A percentile compares a stretch with the other conserved stretches of the same genome.
phyloP scores from a whole-genome alignment of 2,329 filamentous ascomycete genomes.

The Beauveria australis region DNA sequence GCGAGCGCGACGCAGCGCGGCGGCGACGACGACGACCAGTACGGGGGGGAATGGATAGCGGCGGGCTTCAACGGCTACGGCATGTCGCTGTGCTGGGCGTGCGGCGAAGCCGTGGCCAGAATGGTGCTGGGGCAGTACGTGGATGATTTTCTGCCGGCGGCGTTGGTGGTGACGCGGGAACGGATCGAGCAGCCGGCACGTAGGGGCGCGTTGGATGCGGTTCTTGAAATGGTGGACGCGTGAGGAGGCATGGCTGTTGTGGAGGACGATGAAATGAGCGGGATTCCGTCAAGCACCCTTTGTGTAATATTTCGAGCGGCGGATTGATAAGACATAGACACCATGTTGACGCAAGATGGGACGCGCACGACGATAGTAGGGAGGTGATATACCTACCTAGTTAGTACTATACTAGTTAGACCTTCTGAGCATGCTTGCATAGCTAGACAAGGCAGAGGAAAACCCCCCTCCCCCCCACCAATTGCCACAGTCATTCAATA shows the following conservation, averaged over 20 bases:
- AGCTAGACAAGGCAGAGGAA: background rate
- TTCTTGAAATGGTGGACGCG: background rate
- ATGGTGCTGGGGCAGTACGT: conserved; percentile 12
- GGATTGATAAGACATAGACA: too few species aligned
- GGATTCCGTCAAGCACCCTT: background rate
- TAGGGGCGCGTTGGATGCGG: background rate
- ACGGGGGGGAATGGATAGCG: conserved; percentile 33
- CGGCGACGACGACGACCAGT: conserved; percentile 21
- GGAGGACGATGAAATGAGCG: background rate
- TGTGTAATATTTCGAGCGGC: too few species aligned
- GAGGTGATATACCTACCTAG: background rate
- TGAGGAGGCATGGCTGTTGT: background rate
- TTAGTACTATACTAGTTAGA: too few species aligned
- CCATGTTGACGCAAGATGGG: background rate
- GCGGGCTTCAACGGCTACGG: conserved; percentile 37
- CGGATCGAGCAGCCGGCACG: conserved; percentile 1
- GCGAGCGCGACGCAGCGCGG: conserved; percentile 16
- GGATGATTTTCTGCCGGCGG: conserved; percentile 5
- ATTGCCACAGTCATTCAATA: background rate
- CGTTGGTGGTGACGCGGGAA: conserved; percentile 2
- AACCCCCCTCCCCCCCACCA: too few species aligned
- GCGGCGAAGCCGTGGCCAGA: conserved; percentile 25
- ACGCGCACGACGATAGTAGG: background rate
- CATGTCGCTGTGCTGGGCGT: conserved; percentile 40
- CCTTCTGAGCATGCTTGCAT: background rate